Base-by-base conservation (phyloP, 1,284 basidiomycete genomes). In the Apiotrichum laibachii region DNA sequence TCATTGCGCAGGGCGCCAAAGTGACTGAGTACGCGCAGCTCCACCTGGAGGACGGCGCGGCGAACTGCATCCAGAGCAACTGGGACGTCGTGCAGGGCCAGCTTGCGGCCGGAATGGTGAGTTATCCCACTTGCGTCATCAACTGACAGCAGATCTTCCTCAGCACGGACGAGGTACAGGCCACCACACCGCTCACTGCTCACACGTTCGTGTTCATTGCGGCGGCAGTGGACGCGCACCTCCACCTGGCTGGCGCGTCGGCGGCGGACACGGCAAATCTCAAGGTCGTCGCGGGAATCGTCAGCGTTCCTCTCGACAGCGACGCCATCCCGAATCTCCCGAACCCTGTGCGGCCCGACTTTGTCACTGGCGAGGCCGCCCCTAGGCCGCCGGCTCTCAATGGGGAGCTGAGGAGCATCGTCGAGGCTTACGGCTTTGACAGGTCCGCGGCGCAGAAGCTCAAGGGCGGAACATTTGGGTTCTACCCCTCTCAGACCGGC, bases 191-290 rank as follows among this genome's bases (percentile, higher is more conserved):
- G 15, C 31, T 67, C 2, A 48, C 52, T 2, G 19, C 45, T 0
- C 69, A 69, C 54, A 60, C 59, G 19, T 59, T 67, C 31, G 15
- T 69, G 15, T 21, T 71, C 34, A n/a, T 71, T 19, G 54, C 53
- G 12, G 8, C 37, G 5, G 22, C 56, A 1, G 21, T 33, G 13
- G 19, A 55, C 8, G 53, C 63, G 21, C 51, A 61, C 15, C 33
- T 57, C 6, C 35, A 50, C n/a, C 18, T 35, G 15, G 49, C 64
- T 5, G 26, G 43, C 2, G 33, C 56, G 31, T 51, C 50, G 22
- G 54, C 54, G 9, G 59, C 59, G 60, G 46, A 52, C 0, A 5
- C 33, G 2, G 55, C 35, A 0, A 48, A 56, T 10, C 52, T 61
- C 42, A 57, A 59, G 19, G 26, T 62, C 13, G 56, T 59, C 33